Evolutionary conservation across 352 stramenopile genomes (phyloP).

Genomic region (Phytophthora hibernalis): DNA sequence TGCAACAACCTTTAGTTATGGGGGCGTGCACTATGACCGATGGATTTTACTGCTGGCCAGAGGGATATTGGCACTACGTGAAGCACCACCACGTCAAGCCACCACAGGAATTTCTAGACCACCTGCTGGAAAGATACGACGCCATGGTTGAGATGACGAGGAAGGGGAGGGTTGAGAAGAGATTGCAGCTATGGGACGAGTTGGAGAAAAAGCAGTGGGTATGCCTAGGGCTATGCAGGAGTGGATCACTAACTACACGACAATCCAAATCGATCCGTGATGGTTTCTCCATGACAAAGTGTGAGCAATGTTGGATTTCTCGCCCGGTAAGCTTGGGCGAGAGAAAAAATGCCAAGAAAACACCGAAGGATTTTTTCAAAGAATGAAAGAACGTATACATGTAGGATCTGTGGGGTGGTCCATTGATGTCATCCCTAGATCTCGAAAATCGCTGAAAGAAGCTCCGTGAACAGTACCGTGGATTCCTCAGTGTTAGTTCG

Average conservation of each 20-base stretch:
- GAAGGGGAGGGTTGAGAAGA: slow-evolving; percentile 31
- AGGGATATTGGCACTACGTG: slow-evolving; percentile 84
- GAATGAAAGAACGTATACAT: no score
- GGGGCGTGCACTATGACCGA: slow-evolving; percentile 83
- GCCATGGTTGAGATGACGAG: slow-evolving; percentile 37
- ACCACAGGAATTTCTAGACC: slow-evolving; percentile 62
- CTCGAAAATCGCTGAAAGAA: no score
- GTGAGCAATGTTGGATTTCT: no score
- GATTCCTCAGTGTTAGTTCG: no score
- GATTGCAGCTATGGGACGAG: slow-evolving; percentile 66
- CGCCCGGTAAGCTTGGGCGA: no score
- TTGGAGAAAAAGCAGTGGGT: slow-evolving; percentile 30
- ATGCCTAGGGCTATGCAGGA: slow-evolving; percentile 74
- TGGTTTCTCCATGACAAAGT: neutral
- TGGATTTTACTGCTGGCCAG: slow-evolving; percentile 79
- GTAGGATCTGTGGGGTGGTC: no score
- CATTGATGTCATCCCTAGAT: no score
- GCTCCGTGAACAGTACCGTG: no score
- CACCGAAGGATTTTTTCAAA: no score
- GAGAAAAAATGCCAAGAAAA: no score
- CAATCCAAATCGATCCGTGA: slow-evolving; percentile 34
- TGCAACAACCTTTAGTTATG: slow-evolving; percentile 54
- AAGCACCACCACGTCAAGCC: slow-evolving; percentile 67
- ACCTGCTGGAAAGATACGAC: slow-evolving; percentile 50
- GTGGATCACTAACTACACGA: slow-evolving; percentile 74